Base-by-base conservation (phyloP, 805 yeast genomes). In the Hanseniaspora nectarophila region DNA sequence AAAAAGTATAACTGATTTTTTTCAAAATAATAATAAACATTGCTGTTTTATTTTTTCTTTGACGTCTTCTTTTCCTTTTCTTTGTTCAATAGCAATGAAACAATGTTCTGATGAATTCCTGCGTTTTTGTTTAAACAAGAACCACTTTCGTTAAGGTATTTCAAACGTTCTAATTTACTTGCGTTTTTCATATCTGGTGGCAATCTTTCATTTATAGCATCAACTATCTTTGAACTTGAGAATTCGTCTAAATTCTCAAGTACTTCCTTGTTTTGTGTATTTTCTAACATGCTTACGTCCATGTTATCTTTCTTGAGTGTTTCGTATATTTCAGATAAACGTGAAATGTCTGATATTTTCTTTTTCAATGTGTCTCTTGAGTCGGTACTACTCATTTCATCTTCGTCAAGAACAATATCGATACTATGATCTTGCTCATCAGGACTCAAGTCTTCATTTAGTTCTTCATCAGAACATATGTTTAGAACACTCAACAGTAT, bases 271-370 rank as follows among this genome's bases (percentile, higher is more conserved):
- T 40, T 40, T 5, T 37, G 9, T 21, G 7, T n/a, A 12, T 37
- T 37, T 4, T 37, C 86, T 60, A 90, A 73, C 61, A 82, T 86
- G 47, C 82, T 81, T 46, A 90, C 92, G 58, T 79, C 80, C 65
- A 86, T 97, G 44, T 89, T 76, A 61, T 90, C 95, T 63, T 86
- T 88, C 58, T 97, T 76, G 59, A 90, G 72, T 7, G 89, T 82
- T 56, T 81, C 82, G 68, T 84, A 89, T 95, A 90, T 86, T 54
- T 96, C 76, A 23, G 95, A 82, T 58, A 90, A 86, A 58, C 95
- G 78, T n/a, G 97, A 97, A 67, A 90, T 92, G 13, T 97, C 97
- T 60, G 90, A 68, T 49, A 92, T 85, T 72, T 90, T 90, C 67
- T 85, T 88, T 57, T 90, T 76, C 54, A 88, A 70, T 56, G 74